Conservation (phyloP, 306 rosid genomes). For the Sophora flavescens region DNA sequence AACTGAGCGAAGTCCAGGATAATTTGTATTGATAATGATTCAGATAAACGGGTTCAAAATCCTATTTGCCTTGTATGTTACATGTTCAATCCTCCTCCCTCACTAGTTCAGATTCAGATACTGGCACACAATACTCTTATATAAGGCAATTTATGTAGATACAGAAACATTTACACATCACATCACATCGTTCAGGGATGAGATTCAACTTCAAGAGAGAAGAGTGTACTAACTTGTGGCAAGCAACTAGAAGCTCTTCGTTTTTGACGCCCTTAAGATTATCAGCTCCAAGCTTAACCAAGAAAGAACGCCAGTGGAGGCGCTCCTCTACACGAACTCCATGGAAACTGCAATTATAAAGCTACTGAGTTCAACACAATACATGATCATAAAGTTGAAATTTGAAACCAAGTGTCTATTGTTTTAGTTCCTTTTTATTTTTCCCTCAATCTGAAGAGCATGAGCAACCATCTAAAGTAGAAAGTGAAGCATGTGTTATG, state of each 20-base stretch:
- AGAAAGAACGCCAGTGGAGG: slow-evolving; percentile 94
- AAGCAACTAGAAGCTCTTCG: slow-evolving; percentile 95
- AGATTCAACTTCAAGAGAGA: neutral
- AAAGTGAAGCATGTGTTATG: neutral
- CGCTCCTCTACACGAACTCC: slow-evolving; percentile 98
- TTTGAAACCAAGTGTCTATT: neutral
- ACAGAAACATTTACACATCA: neutral
- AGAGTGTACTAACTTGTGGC: slow-evolving; percentile 78
- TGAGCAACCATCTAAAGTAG: neutral
- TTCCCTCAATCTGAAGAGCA: neutral
- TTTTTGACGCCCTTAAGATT: slow-evolving; percentile 90
- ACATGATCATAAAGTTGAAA: slow-evolving; percentile 11
- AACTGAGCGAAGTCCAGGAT: slow-evolving; percentile 15
- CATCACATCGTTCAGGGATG: neutral
- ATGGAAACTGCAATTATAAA: slow-evolving; percentile 69
- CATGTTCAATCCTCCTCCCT: slow-evolving; percentile 12
- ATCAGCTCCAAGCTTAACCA: slow-evolving; percentile 93
- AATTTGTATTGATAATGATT: neutral
- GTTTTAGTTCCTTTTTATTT: too few relatives aligned
- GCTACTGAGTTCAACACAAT: neutral
- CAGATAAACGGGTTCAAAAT: neutral
- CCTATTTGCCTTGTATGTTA: neutral
- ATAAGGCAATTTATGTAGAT: neutral
- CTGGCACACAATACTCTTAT: slow-evolving; percentile 3
- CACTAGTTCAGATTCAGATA: slow-evolving; percentile 5